Evolutionary conservation across 192 early-diverging fungal species (phyloP).

Genomic region (Coemansia sp.): DNA sequence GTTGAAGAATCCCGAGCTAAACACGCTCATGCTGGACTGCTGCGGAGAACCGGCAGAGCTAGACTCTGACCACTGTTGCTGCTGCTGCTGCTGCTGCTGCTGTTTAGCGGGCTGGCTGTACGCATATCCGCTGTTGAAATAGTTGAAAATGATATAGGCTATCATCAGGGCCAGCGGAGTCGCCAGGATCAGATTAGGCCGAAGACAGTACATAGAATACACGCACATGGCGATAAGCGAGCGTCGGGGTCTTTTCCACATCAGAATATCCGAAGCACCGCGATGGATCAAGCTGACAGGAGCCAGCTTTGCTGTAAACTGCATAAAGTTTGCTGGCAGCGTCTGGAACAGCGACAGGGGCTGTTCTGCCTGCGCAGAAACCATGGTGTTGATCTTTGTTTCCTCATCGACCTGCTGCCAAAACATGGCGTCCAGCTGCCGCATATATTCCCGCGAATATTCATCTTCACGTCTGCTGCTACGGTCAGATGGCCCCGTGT

Average conservation of each 20-base stretch:
- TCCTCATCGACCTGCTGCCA: slow-evolving; percentile 54
- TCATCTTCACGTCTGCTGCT: neutral
- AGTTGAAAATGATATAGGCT: slow-evolving; percentile 43
- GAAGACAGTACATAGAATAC: slow-evolving; percentile 46
- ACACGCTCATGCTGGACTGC: neutral
- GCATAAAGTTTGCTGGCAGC: slow-evolving; percentile 55
- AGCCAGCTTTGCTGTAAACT: slow-evolving; percentile 54
- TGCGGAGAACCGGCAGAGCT: neutral
- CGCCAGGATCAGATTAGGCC: slow-evolving; percentile 43
- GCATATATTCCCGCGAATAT: slow-evolving; percentile 16
- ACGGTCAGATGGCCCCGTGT: neutral
- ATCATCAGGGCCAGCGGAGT: slow-evolving; percentile 46
- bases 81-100: neutral
- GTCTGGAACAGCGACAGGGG: slow-evolving; percentile 54
- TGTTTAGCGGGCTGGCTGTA: neutral
- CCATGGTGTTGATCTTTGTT: slow-evolving; percentile 30
- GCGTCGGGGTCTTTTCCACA: slow-evolving; percentile 42
- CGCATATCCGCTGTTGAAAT: slow-evolving; percentile 33
- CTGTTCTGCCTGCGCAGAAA: slow-evolving; percentile 46
- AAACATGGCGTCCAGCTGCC: slow-evolving; percentile 44
- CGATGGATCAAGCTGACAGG: slow-evolving; percentile 35
- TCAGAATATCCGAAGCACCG: slow-evolving; percentile 27
- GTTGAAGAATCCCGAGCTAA: slow-evolving; percentile 11
- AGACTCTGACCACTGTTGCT: too few species aligned
- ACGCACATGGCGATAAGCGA: slow-evolving; percentile 42